Base-by-base conservation (phyloP, 305 asterid genomes). In the Rubia occidens region DNA sequence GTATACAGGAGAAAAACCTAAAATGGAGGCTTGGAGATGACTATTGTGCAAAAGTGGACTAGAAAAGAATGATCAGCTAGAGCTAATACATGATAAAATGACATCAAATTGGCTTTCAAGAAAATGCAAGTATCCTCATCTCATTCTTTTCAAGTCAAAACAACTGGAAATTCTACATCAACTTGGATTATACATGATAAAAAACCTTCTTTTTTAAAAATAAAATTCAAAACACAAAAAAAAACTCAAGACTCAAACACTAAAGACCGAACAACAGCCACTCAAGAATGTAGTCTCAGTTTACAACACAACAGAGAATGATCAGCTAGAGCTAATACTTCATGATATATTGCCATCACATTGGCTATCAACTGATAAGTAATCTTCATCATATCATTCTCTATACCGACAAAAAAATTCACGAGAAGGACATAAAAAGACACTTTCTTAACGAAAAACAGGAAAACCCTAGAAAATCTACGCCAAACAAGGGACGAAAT, bases 281-380 rank as follows among this genome's bases (percentile, higher is more conserved):
- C 29, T 26, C 37, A 32, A 32, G 37, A 32, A n/a, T n/a, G n/a
- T n/a, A n/a, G n/a, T n/a, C n/a, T 60, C 44, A 29, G 3, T 26
- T 32, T 15, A 1, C 6, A 11, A 47, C 59, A 17, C 13, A 9
- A 32, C 54, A 58, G 66, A 72, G 91, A 83, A 85, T 76, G 88
- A 88, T 91, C 91, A 89, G 97, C 76, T 87, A 90, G 96, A 87
- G 96, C 95, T 87, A 88, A 86, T 88, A 88, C 59, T 53, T 53
- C 93, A 84, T 82, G 88, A 87, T 85, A 85, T 75, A 61, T 60
- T 75, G 89, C 89, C 75, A 83, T 89, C 90, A 85, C 74, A 56
- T 35, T 53, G 72, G 88, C 96, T 24, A 75, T 85, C 92, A 85
- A 79, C 60, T 29, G 51, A 6, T 42, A 66, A 72, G 35, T 58